Evolutionary conservation across 2,329 filamentous ascomycete species (phyloP).

Genomic region (Claviceps capensis): DNA sequence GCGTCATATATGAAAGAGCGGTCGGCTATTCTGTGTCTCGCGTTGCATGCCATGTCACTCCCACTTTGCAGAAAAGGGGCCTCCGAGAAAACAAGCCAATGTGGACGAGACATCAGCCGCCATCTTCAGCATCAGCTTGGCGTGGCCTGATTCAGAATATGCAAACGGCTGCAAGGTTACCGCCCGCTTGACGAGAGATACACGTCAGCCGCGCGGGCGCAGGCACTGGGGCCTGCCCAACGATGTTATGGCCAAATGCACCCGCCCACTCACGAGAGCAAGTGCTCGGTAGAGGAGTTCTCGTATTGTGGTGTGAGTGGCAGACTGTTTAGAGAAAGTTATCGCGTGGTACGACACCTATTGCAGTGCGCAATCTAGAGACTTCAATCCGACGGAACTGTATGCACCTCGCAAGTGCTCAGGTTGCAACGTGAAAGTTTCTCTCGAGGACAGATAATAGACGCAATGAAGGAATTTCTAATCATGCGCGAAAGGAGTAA

Average conservation of each 20-base stretch:
- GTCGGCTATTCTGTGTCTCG: not conserved
- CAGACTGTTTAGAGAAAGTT: not conserved
- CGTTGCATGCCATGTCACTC: not conserved
- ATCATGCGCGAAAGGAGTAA: not conserved
- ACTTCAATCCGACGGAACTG: not conserved
- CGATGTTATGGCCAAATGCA: not conserved
- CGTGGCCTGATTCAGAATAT: not conserved
- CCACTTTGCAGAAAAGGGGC: not conserved
- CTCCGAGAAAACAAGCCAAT: not conserved
- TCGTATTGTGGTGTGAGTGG: not conserved
- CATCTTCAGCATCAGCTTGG: not conserved
- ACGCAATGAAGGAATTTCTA: not conserved
- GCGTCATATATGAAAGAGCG: not conserved
- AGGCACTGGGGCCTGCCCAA: too few relatives aligned
- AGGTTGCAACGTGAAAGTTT: not conserved
- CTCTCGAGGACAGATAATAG: not conserved
- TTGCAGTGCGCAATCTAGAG: not conserved
- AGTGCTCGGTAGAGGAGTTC: not conserved
- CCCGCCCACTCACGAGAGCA: not conserved
- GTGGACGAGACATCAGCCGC: not conserved
- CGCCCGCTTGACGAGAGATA: not conserved
- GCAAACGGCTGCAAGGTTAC: not conserved
- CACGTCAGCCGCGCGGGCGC: not conserved
- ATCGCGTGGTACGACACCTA: not conserved
- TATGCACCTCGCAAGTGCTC: not conserved